phyloP scores from a whole-genome alignment of 2,329 filamentous ascomycete genomes.

The Alternaria conjuncta region DNA sequence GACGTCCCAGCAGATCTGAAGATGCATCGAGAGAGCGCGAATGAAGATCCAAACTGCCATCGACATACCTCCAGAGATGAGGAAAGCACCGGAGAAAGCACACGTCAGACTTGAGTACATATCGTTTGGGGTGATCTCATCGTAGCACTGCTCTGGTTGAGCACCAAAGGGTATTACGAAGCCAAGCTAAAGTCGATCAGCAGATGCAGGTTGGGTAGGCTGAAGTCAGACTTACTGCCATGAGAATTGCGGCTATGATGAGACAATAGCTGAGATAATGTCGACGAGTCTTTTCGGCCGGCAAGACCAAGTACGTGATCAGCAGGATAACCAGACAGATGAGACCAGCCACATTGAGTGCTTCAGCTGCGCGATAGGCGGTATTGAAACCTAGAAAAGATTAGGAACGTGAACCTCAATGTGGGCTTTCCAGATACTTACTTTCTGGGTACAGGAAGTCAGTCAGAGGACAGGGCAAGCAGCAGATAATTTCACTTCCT shows the following conservation, averaged over 20 bases:
- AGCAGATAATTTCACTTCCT: conserved; percentile 67
- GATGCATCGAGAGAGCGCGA: conserved; percentile 86
- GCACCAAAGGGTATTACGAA: conserved; percentile 87
- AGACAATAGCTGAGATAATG: conserved; percentile 94
- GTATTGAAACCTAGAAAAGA: conserved; percentile 55
- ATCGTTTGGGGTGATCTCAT: conserved; percentile 90
- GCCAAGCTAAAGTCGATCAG: conserved; percentile 67
- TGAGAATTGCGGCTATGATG: conserved; percentile 74
- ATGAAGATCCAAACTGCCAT: conserved; percentile 91
- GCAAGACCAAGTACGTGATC: conserved; percentile 78
- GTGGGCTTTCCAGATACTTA: conserved; percentile 40
- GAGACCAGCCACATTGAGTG: conserved; percentile 78
- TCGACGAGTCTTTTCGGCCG: conserved; percentile 85
- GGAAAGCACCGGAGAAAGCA: conserved; percentile 83
- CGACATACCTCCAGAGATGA: conserved; percentile 85
- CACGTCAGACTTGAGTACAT: conserved; percentile 85
- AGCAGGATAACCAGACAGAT: conserved; percentile 77
- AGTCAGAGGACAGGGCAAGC: conserved; percentile 86
- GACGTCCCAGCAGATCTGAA: conserved; percentile 98
- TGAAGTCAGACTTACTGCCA: conserved; percentile 69
- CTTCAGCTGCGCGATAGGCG: conserved; percentile 74
- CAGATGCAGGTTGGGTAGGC: not conserved
- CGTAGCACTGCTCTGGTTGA: conserved; percentile 80
- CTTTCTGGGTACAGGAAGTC: conserved; percentile 73
- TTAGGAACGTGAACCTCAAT: conserved; percentile 10